Percentiles rank a stretch among this genome's conserved stretches.
Evolutionary conservation across 306 rosid genomes (phyloP).

Genomic region (Luffa acutangula): DNA sequence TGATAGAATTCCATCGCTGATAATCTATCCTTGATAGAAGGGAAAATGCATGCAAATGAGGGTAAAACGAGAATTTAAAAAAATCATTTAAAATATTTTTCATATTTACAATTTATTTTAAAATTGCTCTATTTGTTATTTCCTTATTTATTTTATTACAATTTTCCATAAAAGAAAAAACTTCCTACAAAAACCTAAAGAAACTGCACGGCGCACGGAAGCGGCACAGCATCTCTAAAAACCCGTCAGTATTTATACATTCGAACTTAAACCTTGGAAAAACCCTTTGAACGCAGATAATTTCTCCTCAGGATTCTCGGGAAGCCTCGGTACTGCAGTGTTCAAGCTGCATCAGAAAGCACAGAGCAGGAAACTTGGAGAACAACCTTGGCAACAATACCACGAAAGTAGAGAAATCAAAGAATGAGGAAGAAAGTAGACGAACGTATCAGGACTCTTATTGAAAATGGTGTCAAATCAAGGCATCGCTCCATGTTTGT

Average conservation of each 20-base stretch:
- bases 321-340: neutral
- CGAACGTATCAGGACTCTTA: conserved; percentile 80
- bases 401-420: neutral
- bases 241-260: neutral
- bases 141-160: too few relatives aligned
- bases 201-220: neutral
- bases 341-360: neutral
- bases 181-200: neutral
- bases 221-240: neutral
- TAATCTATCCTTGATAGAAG: too few relatives aligned
- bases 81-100: too few relatives aligned
- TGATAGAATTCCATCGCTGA: too few relatives aligned
- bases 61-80: too few relatives aligned
- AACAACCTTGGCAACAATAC: neutral
- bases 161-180: too few relatives aligned
- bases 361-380: neutral
- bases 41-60: too few relatives aligned
- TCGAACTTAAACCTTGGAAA: neutral
- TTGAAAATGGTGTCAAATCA: conserved; percentile 81
- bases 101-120: too few relatives aligned
- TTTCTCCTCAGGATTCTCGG: neutral
- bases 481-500: conserved; percentile 81
- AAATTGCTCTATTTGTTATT: too few relatives aligned
- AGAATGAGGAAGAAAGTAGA: conserved; percentile 92
- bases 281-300: neutral